phyloP scores from a whole-genome alignment of 306 rosid genomes.

The Acacia crassicarpa region DNA sequence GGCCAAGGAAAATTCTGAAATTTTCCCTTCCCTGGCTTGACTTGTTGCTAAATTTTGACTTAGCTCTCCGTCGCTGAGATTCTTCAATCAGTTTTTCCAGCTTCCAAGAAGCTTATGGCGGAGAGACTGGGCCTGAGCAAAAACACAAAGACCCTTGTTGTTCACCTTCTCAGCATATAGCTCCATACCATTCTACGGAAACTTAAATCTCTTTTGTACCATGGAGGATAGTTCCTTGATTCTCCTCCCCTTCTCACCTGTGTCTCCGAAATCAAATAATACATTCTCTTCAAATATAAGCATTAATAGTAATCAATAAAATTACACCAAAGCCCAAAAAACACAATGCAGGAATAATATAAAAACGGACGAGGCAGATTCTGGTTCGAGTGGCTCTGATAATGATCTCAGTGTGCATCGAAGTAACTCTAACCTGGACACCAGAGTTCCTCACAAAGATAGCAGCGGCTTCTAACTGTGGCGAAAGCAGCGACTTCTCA shows the following conservation, averaged over 20 bases:
- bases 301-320: neutral
- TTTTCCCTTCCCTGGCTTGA: too few relatives aligned
- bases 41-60: slow-evolving; percentile 41
- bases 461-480: too few relatives aligned
- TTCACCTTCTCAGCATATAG: slow-evolving; percentile 68
- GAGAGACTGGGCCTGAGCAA: slow-evolving; percentile 65
- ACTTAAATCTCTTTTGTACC: slow-evolving; percentile 66
- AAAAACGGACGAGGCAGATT: slow-evolving; percentile 46
- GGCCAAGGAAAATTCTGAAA: too few relatives aligned
- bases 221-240: slow-evolving; percentile 60
- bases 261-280: neutral
- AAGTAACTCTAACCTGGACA: slow-evolving; percentile 76
- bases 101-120: slow-evolving; percentile 75
- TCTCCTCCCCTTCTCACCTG: slow-evolving; percentile 65
- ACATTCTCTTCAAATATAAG: neutral
- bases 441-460: slow-evolving; percentile 41
- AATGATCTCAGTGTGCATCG: slow-evolving; percentile 71
- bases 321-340: neutral
- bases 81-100: slow-evolving; percentile 73
- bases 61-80: slow-evolving; percentile 64
- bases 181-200: slow-evolving; percentile 64
- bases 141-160: slow-evolving; percentile 70
- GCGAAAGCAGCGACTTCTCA: too few relatives aligned
- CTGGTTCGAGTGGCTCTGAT: slow-evolving; percentile 61
- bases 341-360: neutral